These are phyloP conservation scores for Penicillium angulare DNA, from an alignment of 495 filamentous ascomycete species.

Conservation along the genomic window DNA sequence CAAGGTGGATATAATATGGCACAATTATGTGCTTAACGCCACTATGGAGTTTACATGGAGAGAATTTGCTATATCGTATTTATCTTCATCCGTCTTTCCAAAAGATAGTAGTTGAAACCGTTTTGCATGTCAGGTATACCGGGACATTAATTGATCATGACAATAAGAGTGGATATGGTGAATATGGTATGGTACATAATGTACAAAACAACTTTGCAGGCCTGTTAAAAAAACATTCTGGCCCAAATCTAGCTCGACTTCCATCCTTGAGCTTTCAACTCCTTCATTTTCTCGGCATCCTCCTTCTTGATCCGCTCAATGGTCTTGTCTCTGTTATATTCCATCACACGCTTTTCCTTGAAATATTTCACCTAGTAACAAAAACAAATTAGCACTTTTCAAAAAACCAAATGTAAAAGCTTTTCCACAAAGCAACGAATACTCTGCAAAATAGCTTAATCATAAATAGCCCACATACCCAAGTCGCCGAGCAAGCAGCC, in stretches of 20 bases:
- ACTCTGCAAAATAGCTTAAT: too few relatives aligned
- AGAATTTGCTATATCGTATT: background rate
- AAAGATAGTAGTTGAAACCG: background rate
- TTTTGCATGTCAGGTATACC: background rate
- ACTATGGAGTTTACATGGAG: background rate
- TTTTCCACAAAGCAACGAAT: background rate
- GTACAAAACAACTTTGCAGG: conserved; percentile 11
- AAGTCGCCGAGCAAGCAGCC: conserved; percentile 71
- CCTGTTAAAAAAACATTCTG: background rate
- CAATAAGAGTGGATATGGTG: too few relatives aligned
- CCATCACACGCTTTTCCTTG: conserved; percentile 91
- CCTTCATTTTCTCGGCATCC: conserved; percentile 59
- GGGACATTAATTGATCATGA: conserved; percentile 17
- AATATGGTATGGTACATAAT: conserved; percentile 34
- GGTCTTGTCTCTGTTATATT: conserved; percentile 77
- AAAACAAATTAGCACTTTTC: conserved; percentile 11
- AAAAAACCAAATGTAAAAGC: background rate
- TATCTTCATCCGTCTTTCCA: too few relatives aligned
- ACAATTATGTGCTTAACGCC: background rate
- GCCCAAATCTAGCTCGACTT: conserved; percentile 17
- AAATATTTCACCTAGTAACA: conserved; percentile 84
- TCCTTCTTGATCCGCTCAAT: conserved; percentile 77
- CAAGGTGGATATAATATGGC: conserved; percentile 20
- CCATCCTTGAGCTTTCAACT: conserved; percentile 50
- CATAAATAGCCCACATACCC: conserved; percentile 56